Percentiles rank a stretch among this genome's conserved stretches.
Conservation (phyloP, 331 rosid genomes). For the Ulmus americana region DNA sequence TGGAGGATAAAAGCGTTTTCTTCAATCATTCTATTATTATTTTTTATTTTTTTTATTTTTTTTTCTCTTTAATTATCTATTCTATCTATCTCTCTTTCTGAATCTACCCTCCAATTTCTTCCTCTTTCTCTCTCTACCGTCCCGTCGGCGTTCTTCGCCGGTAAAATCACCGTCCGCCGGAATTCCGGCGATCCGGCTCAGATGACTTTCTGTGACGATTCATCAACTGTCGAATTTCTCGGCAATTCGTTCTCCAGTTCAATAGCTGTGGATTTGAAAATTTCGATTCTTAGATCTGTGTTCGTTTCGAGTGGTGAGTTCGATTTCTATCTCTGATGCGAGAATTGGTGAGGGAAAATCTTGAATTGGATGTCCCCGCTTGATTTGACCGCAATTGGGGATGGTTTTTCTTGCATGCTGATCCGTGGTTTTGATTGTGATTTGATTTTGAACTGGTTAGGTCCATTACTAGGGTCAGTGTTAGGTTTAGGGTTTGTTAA, state of each 20-base stretch:
- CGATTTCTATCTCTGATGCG: slow-evolving; percentile 24
- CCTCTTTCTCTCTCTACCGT: slow-evolving; percentile 11
- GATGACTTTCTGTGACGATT: slow-evolving; percentile 42
- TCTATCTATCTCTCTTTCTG: slow-evolving; percentile 17
- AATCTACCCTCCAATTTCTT: slow-evolving; percentile 12
- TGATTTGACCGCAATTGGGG: slow-evolving; percentile 28
- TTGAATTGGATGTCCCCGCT: background rate
- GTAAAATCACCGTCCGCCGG: slow-evolving; percentile 42
- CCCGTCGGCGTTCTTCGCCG: slow-evolving; percentile 41
- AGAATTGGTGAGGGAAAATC: slow-evolving; percentile 18
- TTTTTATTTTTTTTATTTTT: slow-evolving; percentile 6
- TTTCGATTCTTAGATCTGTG: slow-evolving; percentile 43
- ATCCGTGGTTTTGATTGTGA: slow-evolving; percentile 15
- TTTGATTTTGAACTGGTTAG: slow-evolving; percentile 8
- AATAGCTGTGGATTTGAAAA: slow-evolving; percentile 22
- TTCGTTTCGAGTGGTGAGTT: slow-evolving; percentile 12
- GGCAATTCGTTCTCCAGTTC: slow-evolving; percentile 15
- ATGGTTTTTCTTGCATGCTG: slow-evolving; percentile 31
- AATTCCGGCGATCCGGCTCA: slow-evolving; percentile 44
- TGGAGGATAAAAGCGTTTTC: background rate
- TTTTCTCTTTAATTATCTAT: slow-evolving; percentile 29
- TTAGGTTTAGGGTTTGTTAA: slow-evolving; percentile 59
- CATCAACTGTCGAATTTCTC: slow-evolving; percentile 14
- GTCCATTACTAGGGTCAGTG: slow-evolving; percentile 25
- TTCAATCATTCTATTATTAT: slow-evolving; percentile 10